Base-by-base conservation (phyloP, 305 asterid species). In the Solanum hybrid region DNA sequence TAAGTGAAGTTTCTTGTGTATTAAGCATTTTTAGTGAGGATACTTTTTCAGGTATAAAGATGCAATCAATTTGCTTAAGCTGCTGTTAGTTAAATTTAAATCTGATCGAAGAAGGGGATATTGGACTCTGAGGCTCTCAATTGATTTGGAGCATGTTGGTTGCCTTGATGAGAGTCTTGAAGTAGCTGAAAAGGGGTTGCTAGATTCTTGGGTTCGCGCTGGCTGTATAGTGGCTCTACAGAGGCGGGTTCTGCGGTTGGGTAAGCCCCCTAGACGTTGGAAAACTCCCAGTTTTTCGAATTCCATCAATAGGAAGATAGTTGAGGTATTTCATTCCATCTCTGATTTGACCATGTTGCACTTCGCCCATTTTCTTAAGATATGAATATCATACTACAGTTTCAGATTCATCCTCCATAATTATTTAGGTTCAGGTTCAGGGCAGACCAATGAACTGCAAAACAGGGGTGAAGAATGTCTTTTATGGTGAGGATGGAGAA, bases 241-340 rank as follows among this genome's bases (percentile, higher is more conserved):
- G 89, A 95, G 94, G 91, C 94, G 98, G 86, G 97, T 97, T 57
- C 87, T 96, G 51, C 94, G 99, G 83, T 87, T 96, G 92, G 99
- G 99, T 29, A 97, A 95, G 93, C 99, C 99, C 88, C 99, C 99
- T 11, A 92, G 99, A 90, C 98, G 99, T 51, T 97, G 99, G 99
- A 97, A 95, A 94, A 90, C 90, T 88, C 99, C 99, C 89, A 92
- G 92, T 88, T 97, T 88, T 89, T 93, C 97, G 8, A 90, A 91
- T 74, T 93, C 95, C 89, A 89, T 96, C 86, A 93, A 92, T 90
- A 91, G 97, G 94, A 96, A 95, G 95, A 96, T 96, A 89, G 76
- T 90, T 42, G 99, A 97, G 99, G 99, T 96, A 90, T 84, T 87
- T 78, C 69, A 14, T 88, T 88, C 37, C 79, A n/a, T 64, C 46